phyloP scores from a whole-genome alignment of 129 eudicot genomes.

The Mikania micrantha region DNA sequence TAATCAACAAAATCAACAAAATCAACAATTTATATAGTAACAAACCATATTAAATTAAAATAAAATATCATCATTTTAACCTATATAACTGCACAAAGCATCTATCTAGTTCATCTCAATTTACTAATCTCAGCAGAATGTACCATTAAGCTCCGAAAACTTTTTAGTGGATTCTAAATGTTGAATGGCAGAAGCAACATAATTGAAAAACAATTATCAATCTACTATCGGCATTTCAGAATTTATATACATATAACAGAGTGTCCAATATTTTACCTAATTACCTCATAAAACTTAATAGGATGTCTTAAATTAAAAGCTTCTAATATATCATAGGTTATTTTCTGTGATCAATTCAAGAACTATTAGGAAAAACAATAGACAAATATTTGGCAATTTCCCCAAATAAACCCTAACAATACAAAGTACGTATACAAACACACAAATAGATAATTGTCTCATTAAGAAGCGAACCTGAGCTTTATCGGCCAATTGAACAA shows the following conservation, averaged over 20 bases:
- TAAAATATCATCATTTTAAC: not conserved
- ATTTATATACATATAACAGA: not conserved
- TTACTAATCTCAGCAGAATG: too few species aligned
- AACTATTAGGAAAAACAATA: not conserved
- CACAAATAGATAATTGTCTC: not conserved
- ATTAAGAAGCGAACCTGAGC: constrained; percentile 60
- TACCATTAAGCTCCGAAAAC: too few species aligned
- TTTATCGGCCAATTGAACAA: constrained; percentile 96
- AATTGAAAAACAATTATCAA: too few species aligned
- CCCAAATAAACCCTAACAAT: constrained; percentile 18
- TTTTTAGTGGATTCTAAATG: too few species aligned
- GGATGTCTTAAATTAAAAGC: not conserved
- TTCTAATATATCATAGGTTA: not conserved
- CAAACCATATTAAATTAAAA: not conserved
- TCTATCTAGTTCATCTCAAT: not conserved
- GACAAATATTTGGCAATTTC: not conserved
- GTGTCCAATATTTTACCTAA: not conserved
- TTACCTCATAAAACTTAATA: too few species aligned
- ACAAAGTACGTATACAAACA: not conserved
- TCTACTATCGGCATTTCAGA: not conserved
- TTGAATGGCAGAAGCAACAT: too few species aligned
- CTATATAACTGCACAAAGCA: not conserved
- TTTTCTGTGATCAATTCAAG: not conserved
- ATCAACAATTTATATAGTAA: not conserved
- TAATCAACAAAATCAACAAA: not conserved